Evolutionary conservation across 176 grass and related monocot genomes (phyloP).

Genomic region (Ensete glaucum): DNA sequence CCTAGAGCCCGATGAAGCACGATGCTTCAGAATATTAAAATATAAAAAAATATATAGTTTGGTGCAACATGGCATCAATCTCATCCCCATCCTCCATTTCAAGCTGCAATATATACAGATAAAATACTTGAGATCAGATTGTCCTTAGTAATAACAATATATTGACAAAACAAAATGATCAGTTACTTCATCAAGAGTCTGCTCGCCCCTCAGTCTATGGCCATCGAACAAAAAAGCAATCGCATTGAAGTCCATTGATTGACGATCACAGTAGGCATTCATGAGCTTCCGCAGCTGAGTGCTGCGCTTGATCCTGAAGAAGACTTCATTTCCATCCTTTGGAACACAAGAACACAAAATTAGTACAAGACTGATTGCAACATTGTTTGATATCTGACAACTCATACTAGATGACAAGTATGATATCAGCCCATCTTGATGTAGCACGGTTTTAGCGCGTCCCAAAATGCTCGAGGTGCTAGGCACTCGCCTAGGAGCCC

Average conservation of each 20-base stretch:
- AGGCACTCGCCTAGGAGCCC: too few species aligned
- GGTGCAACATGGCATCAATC: too few species aligned
- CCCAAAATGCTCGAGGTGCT: too few species aligned
- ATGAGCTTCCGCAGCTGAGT: neutral
- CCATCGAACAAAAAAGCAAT: neutral
- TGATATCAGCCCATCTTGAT: neutral
- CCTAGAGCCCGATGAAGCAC: too few species aligned
- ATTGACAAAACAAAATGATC: neutral
- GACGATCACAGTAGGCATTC: neutral
- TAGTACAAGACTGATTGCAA: neutral
- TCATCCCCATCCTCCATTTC: too few species aligned
- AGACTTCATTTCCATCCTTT: neutral
- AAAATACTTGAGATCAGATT: neutral
- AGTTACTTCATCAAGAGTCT: conserved; percentile 2
- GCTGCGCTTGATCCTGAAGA: neutral
- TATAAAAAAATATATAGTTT: too few species aligned
- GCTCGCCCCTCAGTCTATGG: neutral
- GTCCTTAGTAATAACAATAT: neutral
- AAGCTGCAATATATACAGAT: neutral
- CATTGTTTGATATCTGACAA: neutral
- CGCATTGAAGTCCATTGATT: neutral
- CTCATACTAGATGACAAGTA: neutral
- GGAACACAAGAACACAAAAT: neutral
- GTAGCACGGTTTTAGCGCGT: too few species aligned
- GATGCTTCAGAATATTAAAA: too few species aligned